Base-by-base conservation (phyloP, 2,329 filamentous ascomycete species). In the Arachnomyces sp. region DNA sequence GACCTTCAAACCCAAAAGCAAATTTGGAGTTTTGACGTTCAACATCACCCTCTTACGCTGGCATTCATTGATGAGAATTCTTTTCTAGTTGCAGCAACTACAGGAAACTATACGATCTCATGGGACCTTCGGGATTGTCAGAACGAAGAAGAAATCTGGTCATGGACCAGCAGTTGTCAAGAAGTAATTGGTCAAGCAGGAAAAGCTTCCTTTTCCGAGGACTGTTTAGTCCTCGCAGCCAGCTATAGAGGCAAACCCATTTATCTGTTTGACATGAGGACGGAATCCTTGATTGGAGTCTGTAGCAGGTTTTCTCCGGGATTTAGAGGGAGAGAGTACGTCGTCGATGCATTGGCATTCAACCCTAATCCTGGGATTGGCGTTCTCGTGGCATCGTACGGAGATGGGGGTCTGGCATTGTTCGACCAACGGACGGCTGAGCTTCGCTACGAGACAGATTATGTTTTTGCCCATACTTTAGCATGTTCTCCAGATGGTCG, bases 351-450 rank as follows among this genome's bases (percentile, higher is more conserved):
- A 4, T 49, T 65, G 14, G 46, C 48, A 15, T 61, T 67, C 48
- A 63, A 62, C 34, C 56, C 60, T 2, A 61, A 59, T 36, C 48
- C 55, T 2, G 45, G 47, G 32, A 48, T 56, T 35, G 29, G 33
- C n/a, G 48, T 61, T 14, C 53, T 63, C 14, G 59, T 51, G 6
- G 55, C 50, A 3, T 39, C 52, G 7, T 63, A 63, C 35, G 44
- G 51, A 14, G 58, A 62, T 41, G 58, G 59, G 7, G 51, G 59
- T 17, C 55, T 63, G 16, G 45, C 44, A 15, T 36, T 61, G 3
- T 60, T 57, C 34, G 47, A 60, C 35, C 50, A 53, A 21, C 18
- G 7, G n/a, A 50, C 51, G 3, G 49, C 47, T 41, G 43, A 50
- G 25, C 31, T 49, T 21, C 39, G 34, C 9, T 43, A 35, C 33